Conservation (phyloP, 2,329 filamentous ascomycete genomes). For the Pestalotiopsis sp. region DNA sequence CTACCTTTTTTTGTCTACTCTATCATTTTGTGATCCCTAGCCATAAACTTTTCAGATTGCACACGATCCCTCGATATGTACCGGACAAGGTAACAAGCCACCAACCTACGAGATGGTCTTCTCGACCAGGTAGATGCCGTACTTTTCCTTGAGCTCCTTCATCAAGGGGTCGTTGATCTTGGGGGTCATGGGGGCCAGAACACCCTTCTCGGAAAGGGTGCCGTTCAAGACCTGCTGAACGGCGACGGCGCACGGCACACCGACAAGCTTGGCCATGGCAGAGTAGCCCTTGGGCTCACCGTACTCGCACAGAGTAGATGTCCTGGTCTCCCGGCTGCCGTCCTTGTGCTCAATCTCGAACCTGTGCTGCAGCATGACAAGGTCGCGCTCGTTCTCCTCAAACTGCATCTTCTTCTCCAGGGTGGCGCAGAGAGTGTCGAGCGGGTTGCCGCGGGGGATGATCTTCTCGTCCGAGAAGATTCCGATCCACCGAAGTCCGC, state of each 20-base stretch:
- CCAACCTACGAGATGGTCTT: slow-evolving; percentile 1
- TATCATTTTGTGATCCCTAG: background rate
- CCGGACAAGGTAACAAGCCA: background rate
- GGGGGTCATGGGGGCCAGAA: slow-evolving; percentile 76
- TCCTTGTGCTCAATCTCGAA: slow-evolving; percentile 85
- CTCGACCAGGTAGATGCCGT: slow-evolving; percentile 10
- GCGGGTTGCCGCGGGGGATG: slow-evolving; percentile 73
- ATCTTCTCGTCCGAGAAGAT: slow-evolving; percentile 71
- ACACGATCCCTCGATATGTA: background rate
- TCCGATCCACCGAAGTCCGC: slow-evolving; percentile 73
- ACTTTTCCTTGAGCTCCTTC: slow-evolving; percentile 45
- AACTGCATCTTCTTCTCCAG: slow-evolving; percentile 93
- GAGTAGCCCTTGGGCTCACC: slow-evolving; percentile 78
- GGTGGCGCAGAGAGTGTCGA: slow-evolving; percentile 85
- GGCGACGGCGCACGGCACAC: slow-evolving; percentile 68
- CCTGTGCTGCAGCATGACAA: slow-evolving; percentile 76
- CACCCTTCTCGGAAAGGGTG: slow-evolving; percentile 70
- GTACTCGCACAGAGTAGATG: slow-evolving; percentile 81
- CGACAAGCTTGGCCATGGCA: slow-evolving; percentile 83
- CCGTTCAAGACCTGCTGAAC: slow-evolving; percentile 79
- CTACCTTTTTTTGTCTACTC: background rate
- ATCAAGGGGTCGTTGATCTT: slow-evolving; percentile 66
- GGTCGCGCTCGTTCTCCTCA: slow-evolving; percentile 78
- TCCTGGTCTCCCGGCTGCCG: slow-evolving; percentile 74
- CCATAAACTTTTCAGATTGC: background rate